Conservation (phyloP, 1,284 basidiomycete genomes). For the Phellopilus nigrolimitatus region DNA sequence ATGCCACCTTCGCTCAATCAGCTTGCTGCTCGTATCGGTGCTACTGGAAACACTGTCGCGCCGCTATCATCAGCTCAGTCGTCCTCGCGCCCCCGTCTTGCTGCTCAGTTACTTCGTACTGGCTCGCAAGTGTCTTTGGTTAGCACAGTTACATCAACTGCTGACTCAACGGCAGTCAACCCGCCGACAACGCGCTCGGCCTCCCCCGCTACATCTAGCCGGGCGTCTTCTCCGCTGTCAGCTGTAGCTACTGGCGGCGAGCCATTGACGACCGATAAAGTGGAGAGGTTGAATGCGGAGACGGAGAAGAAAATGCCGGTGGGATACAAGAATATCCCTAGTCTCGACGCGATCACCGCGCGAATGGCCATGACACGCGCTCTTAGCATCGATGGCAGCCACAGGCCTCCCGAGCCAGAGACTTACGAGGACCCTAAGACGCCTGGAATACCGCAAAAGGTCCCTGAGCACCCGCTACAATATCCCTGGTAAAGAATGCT, state of each 20-base stretch:
- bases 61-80: conserved; percentile 9
- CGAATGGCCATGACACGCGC: conserved; percentile 62
- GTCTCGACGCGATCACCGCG: conserved; percentile 74
- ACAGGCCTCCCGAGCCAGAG: conserved; percentile 68
- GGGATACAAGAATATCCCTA: conserved; percentile 83
- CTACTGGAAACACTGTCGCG: conserved; percentile 32
- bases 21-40: conserved; percentile 67
- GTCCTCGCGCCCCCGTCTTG: conserved; percentile 60
- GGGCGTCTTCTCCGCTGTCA: conserved; percentile 44
- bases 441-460: conserved; percentile 65
- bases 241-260: conserved; percentile 39
- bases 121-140: conserved; percentile 53
- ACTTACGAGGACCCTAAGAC: conserved; percentile 76
- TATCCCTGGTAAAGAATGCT: conserved; percentile 59
- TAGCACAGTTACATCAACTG: conserved; percentile 42
- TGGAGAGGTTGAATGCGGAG: conserved; percentile 56
- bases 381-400: conserved; percentile 66
- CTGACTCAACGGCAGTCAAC: conserved; percentile 62
- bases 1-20: conserved; percentile 69
- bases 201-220: conserved; percentile 40
- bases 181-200: conserved; percentile 57
- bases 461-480: conserved; percentile 78
- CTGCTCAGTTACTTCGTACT: conserved; percentile 65
- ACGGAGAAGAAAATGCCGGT: conserved; percentile 43
- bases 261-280: conserved; percentile 54